A percentile compares a stretch with the other conserved stretches of the same genome.
These are phyloP conservation scores for Globisporangium orthogonon DNA, from an alignment of 352 stramenopile species.

Conservation along the genomic window DNA sequence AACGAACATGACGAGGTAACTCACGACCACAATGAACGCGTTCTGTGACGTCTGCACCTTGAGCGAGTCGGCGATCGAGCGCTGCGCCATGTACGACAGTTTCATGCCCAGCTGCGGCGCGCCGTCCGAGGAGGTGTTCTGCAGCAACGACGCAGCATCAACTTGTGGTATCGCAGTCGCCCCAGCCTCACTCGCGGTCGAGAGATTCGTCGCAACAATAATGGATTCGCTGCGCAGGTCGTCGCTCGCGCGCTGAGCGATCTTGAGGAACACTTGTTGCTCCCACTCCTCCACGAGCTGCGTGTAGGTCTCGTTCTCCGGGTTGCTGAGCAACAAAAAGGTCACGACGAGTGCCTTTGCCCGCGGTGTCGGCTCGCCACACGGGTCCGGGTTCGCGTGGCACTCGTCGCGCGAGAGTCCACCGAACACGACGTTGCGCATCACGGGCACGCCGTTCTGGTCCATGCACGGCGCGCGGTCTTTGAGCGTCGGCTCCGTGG, in stretches of 20 bases:
- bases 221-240: background rate
- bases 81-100: constrained; percentile 83
- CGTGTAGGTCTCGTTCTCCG: constrained; percentile 72
- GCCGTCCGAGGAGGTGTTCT: background rate
- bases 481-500: constrained; percentile 43
- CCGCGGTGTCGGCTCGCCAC: constrained; percentile 64
- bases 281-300: constrained; percentile 74
- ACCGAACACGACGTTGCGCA: constrained; percentile 86
- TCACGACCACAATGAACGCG: constrained; percentile 82
- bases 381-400: constrained; percentile 79
- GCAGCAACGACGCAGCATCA: background rate
- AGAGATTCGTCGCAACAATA: background rate
- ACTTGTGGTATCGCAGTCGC: background rate
- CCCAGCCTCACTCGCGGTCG: background rate
- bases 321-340: constrained; percentile 80
- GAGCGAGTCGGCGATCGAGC: constrained; percentile 80
- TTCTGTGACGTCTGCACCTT: constrained; percentile 85
- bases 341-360: constrained; percentile 83
- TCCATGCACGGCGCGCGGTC: constrained; percentile 78
- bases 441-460: constrained; percentile 85
- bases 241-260: constrained; percentile 13
- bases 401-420: constrained; percentile 53
- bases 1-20: constrained; percentile 88
- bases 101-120: constrained; percentile 33
- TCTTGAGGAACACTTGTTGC: constrained; percentile 60